phyloP scores from a whole-genome alignment of 176 grass and related monocot species.

The Oryza meridionalis region DNA sequence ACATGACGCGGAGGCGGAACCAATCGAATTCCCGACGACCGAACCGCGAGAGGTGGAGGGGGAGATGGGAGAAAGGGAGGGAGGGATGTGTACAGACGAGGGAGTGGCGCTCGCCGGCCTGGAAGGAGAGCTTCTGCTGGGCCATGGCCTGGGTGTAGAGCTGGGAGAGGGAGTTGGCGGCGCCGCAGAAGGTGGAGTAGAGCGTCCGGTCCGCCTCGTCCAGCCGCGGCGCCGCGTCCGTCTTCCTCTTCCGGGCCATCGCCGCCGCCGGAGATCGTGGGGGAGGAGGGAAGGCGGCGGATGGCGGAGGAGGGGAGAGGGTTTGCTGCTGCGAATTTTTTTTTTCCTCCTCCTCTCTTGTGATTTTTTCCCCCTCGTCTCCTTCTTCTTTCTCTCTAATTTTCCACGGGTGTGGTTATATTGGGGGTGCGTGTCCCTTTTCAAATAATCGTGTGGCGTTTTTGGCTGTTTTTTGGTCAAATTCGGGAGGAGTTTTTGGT shows the following conservation, averaged over 20 bases:
- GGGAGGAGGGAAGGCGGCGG: not conserved
- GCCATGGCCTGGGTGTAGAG: constrained; percentile 78
- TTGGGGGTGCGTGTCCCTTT: too few species aligned
- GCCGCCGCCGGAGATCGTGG: constrained; percentile 25
- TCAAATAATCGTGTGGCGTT: not conserved
- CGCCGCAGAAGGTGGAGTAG: constrained; percentile 74
- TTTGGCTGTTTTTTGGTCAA: not conserved
- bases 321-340: constrained; percentile 21
- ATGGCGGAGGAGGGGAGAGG: not conserved
- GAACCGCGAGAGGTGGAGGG: not conserved
- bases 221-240: constrained; percentile 57
- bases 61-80: not conserved
- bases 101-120: constrained; percentile 76
- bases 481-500: not conserved
- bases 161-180: constrained; percentile 84
- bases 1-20: not conserved
- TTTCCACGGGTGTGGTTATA: not conserved
- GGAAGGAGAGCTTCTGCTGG: constrained; percentile 81
- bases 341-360: not conserved
- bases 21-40: constrained; percentile 22
- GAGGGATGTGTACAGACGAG: constrained; percentile 41
- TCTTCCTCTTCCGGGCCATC: constrained; percentile 83
- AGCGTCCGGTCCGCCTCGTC: constrained; percentile 86
- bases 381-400: not conserved
- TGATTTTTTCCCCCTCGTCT: not conserved